Conservation (phyloP, 352 stramenopile genomes). For the Pythium pectinolyticum region DNA sequence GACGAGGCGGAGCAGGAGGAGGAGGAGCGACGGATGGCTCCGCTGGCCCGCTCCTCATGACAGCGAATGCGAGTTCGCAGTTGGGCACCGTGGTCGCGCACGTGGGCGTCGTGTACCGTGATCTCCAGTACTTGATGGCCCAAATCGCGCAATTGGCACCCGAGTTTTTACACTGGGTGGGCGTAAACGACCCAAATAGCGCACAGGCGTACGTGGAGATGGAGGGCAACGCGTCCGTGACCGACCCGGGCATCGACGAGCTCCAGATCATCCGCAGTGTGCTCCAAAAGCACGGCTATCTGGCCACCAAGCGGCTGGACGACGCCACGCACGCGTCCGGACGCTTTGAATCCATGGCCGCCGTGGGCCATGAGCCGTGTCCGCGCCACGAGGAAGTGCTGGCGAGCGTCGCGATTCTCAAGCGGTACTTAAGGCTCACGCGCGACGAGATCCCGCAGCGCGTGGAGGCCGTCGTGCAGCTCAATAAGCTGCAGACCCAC, state of each 20-base stretch:
- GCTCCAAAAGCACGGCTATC: conserved; percentile 76
- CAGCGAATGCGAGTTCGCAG: conserved; percentile 15
- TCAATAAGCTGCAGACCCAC: conserved; percentile 73
- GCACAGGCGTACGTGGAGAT: conserved; percentile 69
- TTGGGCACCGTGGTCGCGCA: conserved; percentile 35
- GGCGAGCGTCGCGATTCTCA: conserved; percentile 60
- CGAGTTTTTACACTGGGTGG: conserved; percentile 77
- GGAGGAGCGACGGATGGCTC: no score
- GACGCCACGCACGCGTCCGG: conserved; percentile 48
- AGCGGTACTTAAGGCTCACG: conserved; percentile 74
- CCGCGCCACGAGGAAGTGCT: conserved; percentile 57
- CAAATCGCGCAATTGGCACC: conserved; percentile 60
- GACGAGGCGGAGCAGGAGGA: no score
- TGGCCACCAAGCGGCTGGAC: conserved; percentile 65
- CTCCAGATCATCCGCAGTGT: conserved; percentile 82
- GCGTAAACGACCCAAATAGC: conserved; percentile 51
- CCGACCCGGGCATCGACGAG: conserved; percentile 76
- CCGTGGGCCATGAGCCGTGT: conserved; percentile 54
- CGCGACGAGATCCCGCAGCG: conserved; percentile 46
- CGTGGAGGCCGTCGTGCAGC: conserved; percentile 62
- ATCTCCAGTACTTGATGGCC: conserved; percentile 61
- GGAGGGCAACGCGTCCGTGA: conserved; percentile 76
- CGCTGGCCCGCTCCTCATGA: background rate
- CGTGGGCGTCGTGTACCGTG: conserved; percentile 41
- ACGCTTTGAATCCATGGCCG: conserved; percentile 48